Evolutionary conservation across 257 asterid species (phyloP).

Genomic region (Solanum peruvianum): DNA sequence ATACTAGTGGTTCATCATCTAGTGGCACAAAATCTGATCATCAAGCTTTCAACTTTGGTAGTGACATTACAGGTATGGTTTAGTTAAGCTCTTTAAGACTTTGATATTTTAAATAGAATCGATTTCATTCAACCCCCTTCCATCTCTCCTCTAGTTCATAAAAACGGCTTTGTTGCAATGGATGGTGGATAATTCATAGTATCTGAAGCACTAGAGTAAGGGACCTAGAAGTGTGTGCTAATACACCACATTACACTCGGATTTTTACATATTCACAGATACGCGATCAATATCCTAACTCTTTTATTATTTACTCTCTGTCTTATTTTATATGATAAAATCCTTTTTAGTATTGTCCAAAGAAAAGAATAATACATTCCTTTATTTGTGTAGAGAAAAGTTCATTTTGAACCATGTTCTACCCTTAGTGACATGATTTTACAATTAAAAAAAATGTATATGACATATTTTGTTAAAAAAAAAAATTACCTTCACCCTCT

Average conservation of each 20-base stretch:
- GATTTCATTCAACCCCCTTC: neutral
- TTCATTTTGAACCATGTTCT: too few relatives aligned
- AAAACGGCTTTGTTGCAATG: neutral
- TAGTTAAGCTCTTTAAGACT: neutral
- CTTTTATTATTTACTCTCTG: too few relatives aligned
- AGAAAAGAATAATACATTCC: too few relatives aligned
- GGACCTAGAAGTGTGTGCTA: neutral
- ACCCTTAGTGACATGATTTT: too few relatives aligned
- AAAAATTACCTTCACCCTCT: too few relatives aligned
- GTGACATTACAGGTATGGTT: neutral
- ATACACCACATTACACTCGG: neutral
- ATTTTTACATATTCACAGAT: neutral
- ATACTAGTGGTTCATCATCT: conserved; percentile 2
- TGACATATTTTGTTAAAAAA: too few relatives aligned
- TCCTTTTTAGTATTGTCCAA: too few relatives aligned
- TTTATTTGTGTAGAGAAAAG: too few relatives aligned
- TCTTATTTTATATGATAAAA: too few relatives aligned
- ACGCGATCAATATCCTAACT: neutral
- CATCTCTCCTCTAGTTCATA: neutral
- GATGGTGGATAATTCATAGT: neutral
- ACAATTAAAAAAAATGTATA: too few relatives aligned
- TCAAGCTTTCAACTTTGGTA: conserved; percentile 11
- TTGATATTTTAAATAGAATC: neutral
- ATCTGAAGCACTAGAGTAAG: neutral
- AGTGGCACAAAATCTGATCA: conserved; percentile 3